phyloP scores from a whole-genome alignment of 345 rosid species.

The Lepidium sativum region DNA sequence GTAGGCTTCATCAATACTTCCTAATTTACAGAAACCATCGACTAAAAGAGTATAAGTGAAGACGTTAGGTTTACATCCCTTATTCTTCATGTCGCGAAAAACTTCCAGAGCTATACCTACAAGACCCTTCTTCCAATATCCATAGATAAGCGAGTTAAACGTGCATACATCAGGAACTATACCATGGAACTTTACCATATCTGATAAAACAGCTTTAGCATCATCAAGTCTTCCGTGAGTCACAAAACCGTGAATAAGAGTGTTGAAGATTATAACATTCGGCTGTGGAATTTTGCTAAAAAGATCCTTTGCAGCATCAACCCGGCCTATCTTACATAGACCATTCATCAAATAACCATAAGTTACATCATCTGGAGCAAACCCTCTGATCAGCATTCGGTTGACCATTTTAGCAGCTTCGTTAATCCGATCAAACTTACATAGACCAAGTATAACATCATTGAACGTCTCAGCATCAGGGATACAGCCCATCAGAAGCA shows the following conservation, averaged over 20 bases:
- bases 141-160: conserved; percentile 53
- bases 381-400: conserved; percentile 71
- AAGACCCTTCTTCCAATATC: conserved; percentile 62
- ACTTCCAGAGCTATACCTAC: conserved; percentile 53
- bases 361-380: conserved; percentile 52
- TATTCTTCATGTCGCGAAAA: conserved; percentile 39
- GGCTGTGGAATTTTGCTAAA: conserved; percentile 38
- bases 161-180: conserved; percentile 51
- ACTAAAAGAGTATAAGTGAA: conserved; percentile 56
- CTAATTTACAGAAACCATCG: conserved; percentile 61
- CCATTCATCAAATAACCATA: conserved; percentile 63
- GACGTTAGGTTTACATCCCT: conserved; percentile 56
- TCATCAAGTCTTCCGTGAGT: conserved; percentile 50
- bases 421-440: conserved; percentile 52
- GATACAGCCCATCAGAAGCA: conserved; percentile 73
- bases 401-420: conserved; percentile 68
- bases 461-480: conserved; percentile 85
- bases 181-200: conserved; percentile 30
- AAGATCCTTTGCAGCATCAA: conserved; percentile 68
- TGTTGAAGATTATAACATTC: conserved; percentile 50
- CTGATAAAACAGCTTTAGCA: conserved; percentile 43
- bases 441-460: conserved; percentile 57
- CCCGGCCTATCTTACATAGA: conserved; percentile 49
- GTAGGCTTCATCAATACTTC: conserved; percentile 46
- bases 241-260: conserved; percentile 66